These are phyloP conservation scores for Arthrinium phaeospermum DNA, from an alignment of 2,329 filamentous ascomycete genomes.

Conservation along the genomic window DNA sequence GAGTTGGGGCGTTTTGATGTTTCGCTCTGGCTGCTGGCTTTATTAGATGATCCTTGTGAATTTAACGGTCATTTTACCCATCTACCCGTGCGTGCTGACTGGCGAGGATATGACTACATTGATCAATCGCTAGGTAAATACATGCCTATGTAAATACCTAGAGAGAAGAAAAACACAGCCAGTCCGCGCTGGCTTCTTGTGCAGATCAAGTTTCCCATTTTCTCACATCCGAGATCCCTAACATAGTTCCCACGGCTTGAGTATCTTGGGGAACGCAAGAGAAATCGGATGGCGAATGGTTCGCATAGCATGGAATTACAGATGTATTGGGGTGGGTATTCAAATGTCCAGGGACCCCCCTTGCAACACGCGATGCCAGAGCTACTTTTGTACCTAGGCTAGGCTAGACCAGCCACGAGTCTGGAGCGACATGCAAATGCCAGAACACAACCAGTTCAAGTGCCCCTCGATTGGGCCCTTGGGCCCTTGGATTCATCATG, in stretches of 20 bases:
- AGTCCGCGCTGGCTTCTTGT: not conserved
- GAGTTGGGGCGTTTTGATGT: slow-evolving; percentile 13
- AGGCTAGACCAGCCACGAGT: slow-evolving; percentile 9
- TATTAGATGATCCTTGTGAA: not conserved
- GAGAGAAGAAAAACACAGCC: not conserved
- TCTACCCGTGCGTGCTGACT: slow-evolving; percentile 6
- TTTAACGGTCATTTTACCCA: slow-evolving; percentile 16
- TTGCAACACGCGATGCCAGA: slow-evolving; percentile 12
- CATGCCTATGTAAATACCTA: not conserved
- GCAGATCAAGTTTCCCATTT: not conserved
- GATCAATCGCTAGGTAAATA: not conserved
- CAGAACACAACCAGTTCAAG: not conserved
- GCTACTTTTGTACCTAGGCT: slow-evolving; percentile 5
- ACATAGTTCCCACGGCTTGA: not conserved
- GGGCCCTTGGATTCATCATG: not conserved
- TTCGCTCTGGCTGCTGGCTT: slow-evolving; percentile 13
- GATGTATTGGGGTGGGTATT: slow-evolving; percentile 5
- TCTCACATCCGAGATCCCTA: not conserved
- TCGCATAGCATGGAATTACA: slow-evolving; percentile 5
- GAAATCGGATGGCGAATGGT: not conserved
- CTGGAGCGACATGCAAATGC: slow-evolving; percentile 10
- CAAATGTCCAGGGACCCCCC: not conserved
- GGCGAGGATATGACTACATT: not conserved
- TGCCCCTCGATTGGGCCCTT: not conserved
- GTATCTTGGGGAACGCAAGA: not conserved